Base-by-base conservation (phyloP, 148 eudicot genomes). In the Talinum fruticosum region DNA sequence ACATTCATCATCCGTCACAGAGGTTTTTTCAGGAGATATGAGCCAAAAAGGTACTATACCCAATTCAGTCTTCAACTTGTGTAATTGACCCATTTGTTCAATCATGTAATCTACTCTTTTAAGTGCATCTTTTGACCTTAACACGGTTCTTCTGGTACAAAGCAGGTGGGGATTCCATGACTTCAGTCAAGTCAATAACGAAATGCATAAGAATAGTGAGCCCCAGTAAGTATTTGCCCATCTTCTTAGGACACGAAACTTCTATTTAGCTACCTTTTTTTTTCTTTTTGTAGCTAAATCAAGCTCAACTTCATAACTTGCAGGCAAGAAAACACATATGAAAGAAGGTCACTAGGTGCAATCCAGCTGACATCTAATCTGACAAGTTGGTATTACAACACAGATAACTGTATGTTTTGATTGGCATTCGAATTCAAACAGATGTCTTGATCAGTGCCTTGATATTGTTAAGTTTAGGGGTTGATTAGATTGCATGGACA, bases 141-240 rank as follows among this genome's bases (percentile, higher is more conserved):
- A 72, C 44, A 33, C 28, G 41, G 34, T 35, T 10, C 4, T 10
- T 30, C 59, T 38, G 65, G 71, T 69, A 74, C 47, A 45, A 68
- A 33, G 70, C 88, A 89, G 97, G 87, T 77, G 73, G 88, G 64
- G 89, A 91, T 76, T 73, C 96, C 13, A 80, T 87, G 70, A 83
- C 92, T 80, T 84, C 94, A 41, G 78, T 92, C 66, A 88, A 84
- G 81, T 92, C 97, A 76, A 76, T 88, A 68, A 84, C 91, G 36
- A 85, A 91, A 87, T 83, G 92, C 79, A 84, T 91, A 59, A 84
- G 75, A 78, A 82, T 95, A 12, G 69, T 86, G 35, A 95, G 97
- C 81, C 99, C 99, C 19, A 87, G 97, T 92, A 86, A 88, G 62
- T 81, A 64, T 57, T 32, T 66, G 10, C 68, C 70, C 24, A 29